Base-by-base conservation (phyloP, 176 grass and related monocot species). In the Areca catechu region DNA sequence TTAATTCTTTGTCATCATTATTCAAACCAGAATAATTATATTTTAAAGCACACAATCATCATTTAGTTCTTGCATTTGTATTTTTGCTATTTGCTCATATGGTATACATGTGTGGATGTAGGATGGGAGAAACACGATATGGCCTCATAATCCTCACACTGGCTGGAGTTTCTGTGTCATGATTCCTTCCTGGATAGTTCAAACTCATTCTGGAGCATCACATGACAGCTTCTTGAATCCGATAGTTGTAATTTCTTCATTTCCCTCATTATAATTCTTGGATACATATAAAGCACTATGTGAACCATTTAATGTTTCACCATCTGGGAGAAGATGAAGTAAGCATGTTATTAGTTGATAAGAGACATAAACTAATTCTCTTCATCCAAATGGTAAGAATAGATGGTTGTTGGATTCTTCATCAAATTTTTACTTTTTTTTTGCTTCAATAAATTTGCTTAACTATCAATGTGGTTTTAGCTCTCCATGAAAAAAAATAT, bases 141-240 rank as follows among this genome's bases (percentile, higher is more conserved):
- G 94, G 94, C 94, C 94, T 65, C 94, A 98, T 76, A 89, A 98
- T 65, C 81, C 81, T 69, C 94, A 81, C 74, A 98, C 88, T 12
- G 94, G 94, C 19, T 98, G 84, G 84, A 98, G 94, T 79, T 98
- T 85, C 77, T 98, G 94, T 79, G 88, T 98, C 59, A 88, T 74
- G 22, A 65, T 98, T 49, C 94, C 94, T 69, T 98, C 94, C 73
- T 98, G 94, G 94, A 92, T 67, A 16, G 67, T 86, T 49, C 69
- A 89, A 77, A 71, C 77, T 22, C 88, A 98, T 76, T 67, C 81
- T 69, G 79, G 76, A 77, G 80, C 55, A 48, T 68, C 94, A 2
- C 51, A 89, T 53, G 86, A 88, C 47, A 82, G 71, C 76, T 89
- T 97, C 73, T 72, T 92, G 79, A 93, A 98, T 80, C 89, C 94